Evolutionary conservation across 495 filamentous ascomycete species (phyloP).

Genomic region (Penicillium maclennaniae): DNA sequence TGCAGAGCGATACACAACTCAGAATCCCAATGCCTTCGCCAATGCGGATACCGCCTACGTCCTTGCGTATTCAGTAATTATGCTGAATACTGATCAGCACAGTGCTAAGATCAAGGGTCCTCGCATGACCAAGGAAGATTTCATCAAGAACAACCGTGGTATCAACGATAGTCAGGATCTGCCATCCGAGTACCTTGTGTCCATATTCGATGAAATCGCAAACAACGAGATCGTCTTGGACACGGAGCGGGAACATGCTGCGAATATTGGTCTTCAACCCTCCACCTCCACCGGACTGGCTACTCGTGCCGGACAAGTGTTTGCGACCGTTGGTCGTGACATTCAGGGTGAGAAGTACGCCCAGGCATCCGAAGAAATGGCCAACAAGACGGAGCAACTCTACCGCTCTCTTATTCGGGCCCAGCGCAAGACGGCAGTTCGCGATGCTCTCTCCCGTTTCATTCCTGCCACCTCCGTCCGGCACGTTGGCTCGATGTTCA

Average conservation of each 20-base stretch:
- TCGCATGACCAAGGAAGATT: slow-evolving; percentile 93
- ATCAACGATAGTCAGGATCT: slow-evolving; percentile 97
- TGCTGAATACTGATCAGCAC: slow-evolving; percentile 96
- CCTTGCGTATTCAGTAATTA: slow-evolving; percentile 89
- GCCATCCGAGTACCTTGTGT: slow-evolving; percentile 83
- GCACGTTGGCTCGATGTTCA: slow-evolving; percentile 97
- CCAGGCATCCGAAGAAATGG: slow-evolving; percentile 94
- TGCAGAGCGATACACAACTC: slow-evolving; percentile 88
- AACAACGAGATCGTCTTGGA: slow-evolving; percentile 91
- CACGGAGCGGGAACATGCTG: slow-evolving; percentile 83
- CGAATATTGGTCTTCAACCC: slow-evolving; percentile 60
- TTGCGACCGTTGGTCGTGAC: slow-evolving; percentile 87
- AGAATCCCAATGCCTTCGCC: slow-evolving; percentile 95
- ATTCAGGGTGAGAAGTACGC: slow-evolving; percentile 89
- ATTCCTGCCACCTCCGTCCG: slow-evolving; percentile 89
- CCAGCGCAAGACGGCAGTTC: slow-evolving; percentile 72
- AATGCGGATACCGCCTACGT: slow-evolving; percentile 98
- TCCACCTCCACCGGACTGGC: slow-evolving; percentile 64
- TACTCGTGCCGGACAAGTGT: slow-evolving; percentile 80
- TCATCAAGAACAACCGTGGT: slow-evolving; percentile 97
- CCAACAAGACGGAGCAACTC: slow-evolving; percentile 78
- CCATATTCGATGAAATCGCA: slow-evolving; percentile 89
- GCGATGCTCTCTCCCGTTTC: slow-evolving; percentile 66
- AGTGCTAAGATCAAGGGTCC: slow-evolving; percentile 74
- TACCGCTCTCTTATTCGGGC: slow-evolving; percentile 86